Conservation (phyloP, 2,329 filamentous ascomycete species). For the Neoarthrinium moseri region DNA sequence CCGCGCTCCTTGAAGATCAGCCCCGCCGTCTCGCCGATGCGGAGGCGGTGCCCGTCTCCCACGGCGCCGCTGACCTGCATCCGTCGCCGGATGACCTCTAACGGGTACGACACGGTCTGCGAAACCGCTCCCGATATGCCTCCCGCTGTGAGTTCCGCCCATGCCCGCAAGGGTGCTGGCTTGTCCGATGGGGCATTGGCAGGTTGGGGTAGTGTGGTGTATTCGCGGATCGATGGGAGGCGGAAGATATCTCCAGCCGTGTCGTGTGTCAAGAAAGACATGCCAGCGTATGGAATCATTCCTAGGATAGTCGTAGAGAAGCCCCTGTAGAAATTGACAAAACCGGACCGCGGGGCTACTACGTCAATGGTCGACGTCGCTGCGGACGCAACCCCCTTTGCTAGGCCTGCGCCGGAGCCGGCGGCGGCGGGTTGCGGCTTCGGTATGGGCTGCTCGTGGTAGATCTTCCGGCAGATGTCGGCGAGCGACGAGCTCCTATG, state of each 20-base stretch:
- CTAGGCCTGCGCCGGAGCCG: constrained; percentile 26
- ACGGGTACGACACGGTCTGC: constrained; percentile 88
- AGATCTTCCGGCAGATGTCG: constrained; percentile 84
- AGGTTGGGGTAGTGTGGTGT: constrained; percentile 71
- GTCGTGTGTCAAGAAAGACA: constrained; percentile 95
- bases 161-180: constrained; percentile 72
- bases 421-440: constrained; percentile 32
- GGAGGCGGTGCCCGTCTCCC: constrained; percentile 78
- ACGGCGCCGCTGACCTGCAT: constrained; percentile 98
- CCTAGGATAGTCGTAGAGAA: constrained; percentile 88
- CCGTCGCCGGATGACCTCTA: constrained; percentile 86
- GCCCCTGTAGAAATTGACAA: constrained; percentile 92
- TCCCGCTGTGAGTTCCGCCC: constrained; percentile 83
- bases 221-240: constrained; percentile 61
- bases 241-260: constrained; percentile 83
- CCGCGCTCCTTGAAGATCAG: constrained; percentile 77
- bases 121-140: constrained; percentile 85
- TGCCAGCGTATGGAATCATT: constrained; percentile 95
- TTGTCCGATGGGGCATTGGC: constrained; percentile 55
- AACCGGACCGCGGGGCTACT: constrained; percentile 61
- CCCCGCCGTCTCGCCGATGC: constrained; percentile 74
- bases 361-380: constrained; percentile 46
- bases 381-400: constrained; percentile 37
- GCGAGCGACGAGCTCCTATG: constrained; percentile 67
- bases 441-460: constrained; percentile 65